A percentile compares a stretch with the other conserved stretches of the same genome.
Evolutionary conservation across 495 filamentous ascomycete species (phyloP).

Genomic region (Neurospora tetrasperma): DNA sequence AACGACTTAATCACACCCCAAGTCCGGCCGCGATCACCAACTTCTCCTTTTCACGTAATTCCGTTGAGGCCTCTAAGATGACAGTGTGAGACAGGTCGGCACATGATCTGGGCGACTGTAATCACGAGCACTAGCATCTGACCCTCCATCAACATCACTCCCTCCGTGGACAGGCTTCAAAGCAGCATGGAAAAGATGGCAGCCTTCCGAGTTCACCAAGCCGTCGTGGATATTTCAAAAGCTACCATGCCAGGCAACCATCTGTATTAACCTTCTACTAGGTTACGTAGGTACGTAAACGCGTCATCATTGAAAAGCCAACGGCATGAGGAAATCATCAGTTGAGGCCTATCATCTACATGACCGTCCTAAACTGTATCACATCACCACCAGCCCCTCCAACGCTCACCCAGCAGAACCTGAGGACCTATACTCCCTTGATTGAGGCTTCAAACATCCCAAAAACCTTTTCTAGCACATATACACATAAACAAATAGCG

Average conservation of each 20-base stretch:
- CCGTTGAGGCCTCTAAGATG: not conserved
- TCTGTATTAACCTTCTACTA: not conserved
- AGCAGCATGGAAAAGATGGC: not conserved
- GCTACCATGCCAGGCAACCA: not conserved
- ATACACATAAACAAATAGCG: not conserved
- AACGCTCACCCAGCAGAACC: not conserved
- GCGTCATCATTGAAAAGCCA: not conserved
- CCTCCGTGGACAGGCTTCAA: not conserved
- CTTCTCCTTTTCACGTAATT: not conserved
- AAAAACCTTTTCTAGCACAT: not conserved
- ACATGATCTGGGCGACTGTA: slow-evolving; percentile 12
- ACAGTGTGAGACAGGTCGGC: slow-evolving; percentile 14
- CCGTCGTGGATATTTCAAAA: not conserved
- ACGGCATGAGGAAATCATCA: not conserved
- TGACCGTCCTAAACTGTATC: not conserved
- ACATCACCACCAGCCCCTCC: not conserved
- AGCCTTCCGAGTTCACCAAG: not conserved
- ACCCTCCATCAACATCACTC: not conserved
- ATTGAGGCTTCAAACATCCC: too few species aligned
- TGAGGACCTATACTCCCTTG: not conserved
- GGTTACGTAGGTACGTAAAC: not conserved
- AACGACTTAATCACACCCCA: not conserved
- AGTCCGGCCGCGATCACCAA: not conserved
- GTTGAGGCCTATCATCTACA: not conserved
- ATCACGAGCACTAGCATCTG: not conserved